A percentile compares a stretch with the other conserved stretches of the same genome.
These are phyloP conservation scores for Podaxis sp. DNA, from an alignment of 768 basidiomycete genomes.

Conservation along the genomic window DNA sequence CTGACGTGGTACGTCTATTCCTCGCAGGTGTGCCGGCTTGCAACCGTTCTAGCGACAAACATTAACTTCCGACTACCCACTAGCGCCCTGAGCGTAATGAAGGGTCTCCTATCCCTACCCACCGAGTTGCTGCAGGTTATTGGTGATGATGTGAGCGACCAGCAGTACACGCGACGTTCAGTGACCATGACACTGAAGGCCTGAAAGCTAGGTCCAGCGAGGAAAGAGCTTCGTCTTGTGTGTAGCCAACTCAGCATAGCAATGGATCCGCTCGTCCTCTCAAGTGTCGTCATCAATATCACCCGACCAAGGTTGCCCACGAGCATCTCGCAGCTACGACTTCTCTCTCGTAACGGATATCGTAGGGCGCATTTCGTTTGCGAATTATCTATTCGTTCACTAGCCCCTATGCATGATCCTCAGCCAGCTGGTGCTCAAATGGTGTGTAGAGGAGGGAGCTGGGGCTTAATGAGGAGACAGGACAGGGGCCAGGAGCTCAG, in stretches of 20 bases:
- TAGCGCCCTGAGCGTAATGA: background rate
- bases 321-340: background rate
- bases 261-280: constrained; percentile 5
- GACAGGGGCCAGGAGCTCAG: background rate
- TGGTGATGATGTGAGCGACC: background rate
- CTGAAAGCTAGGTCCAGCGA: constrained; percentile 1
- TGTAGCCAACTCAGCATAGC: constrained; percentile 4
- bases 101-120: constrained; percentile 3
- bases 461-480: background rate
- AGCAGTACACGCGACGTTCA: background rate
- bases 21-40: background rate
- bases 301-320: constrained; percentile 6
- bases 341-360: background rate
- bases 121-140: constrained; percentile 10
- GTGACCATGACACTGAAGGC: background rate
- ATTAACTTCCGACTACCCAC: background rate
- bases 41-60: background rate
- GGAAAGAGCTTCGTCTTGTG: constrained; percentile 7
- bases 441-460: constrained; percentile 2
- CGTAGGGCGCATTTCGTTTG: background rate
- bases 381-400: constrained; percentile 11
- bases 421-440: background rate
- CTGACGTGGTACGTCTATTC: background rate
- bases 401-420: background rate
- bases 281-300: constrained; percentile 6